A percentile compares a stretch with the other conserved stretches of the same genome.
phyloP scores from a whole-genome alignment of 1,284 basidiomycete species.

The Schizophyllum amplum region DNA sequence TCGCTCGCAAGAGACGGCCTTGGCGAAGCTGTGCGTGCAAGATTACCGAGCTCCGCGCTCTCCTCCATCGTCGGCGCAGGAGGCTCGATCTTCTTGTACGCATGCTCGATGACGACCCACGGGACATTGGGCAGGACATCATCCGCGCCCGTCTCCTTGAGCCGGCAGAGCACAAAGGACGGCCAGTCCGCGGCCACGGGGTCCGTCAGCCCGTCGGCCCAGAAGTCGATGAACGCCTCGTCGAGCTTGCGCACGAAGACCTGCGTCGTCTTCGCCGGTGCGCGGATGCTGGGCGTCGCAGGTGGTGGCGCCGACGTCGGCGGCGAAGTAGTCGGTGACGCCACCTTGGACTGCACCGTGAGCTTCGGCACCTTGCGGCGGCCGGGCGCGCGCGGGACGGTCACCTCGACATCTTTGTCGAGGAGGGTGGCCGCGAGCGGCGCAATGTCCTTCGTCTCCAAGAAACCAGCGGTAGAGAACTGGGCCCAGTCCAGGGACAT shows the following conservation, averaged over 20 bases:
- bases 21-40: conserved; percentile 33
- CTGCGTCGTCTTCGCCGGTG: conserved; percentile 23
- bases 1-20: conserved; percentile 42
- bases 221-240: conserved; percentile 73
- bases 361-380: not conserved
- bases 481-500: conserved; percentile 37
- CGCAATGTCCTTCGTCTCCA: conserved; percentile 25
- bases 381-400: conserved; percentile 26
- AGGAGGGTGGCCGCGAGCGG: conserved; percentile 50
- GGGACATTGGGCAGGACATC: conserved; percentile 29
- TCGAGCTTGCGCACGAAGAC: conserved; percentile 48
- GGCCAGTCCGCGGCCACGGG: conserved; percentile 57
- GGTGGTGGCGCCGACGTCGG: not conserved
- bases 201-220: conserved; percentile 62
- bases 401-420: conserved; percentile 54
- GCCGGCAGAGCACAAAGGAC: conserved; percentile 56
- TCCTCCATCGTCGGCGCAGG: conserved; percentile 5
- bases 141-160: conserved; percentile 31
- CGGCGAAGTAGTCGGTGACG: conserved; percentile 1
- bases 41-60: conserved; percentile 9
- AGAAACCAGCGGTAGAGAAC: conserved; percentile 60
- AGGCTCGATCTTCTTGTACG: conserved; percentile 15
- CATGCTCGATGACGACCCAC: conserved; percentile 62
- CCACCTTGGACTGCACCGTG: conserved; percentile 9
- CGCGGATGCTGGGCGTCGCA: conserved; percentile 3